A percentile compares a stretch with the other conserved stretches of the same genome.
phyloP scores from a whole-genome alignment of 192 early-diverging fungal genomes.

The Linnemannia zychae region DNA sequence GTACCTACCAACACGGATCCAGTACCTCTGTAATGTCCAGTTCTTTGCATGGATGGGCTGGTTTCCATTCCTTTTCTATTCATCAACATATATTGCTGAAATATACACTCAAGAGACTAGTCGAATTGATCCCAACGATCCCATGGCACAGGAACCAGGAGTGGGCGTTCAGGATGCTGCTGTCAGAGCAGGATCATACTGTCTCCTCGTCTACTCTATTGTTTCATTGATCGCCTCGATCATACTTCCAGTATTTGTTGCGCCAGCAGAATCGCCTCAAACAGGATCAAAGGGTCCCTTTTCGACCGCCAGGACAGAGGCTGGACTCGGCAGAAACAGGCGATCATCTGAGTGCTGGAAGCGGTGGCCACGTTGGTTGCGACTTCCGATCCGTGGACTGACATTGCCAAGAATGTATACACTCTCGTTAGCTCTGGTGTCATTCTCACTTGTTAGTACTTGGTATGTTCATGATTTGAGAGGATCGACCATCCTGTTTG shows the following conservation, averaged over 20 bases:
- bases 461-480: conserved; percentile 63
- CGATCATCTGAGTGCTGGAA: conserved; percentile 1
- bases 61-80: conserved; percentile 95
- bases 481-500: conserved; percentile 78
- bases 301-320: conserved; percentile 1
- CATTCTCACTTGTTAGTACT: conserved; percentile 78
- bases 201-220: conserved; percentile 87
- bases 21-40: conserved; percentile 89
- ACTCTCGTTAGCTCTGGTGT: conserved; percentile 76
- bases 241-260: conserved; percentile 59
- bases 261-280: conserved; percentile 11
- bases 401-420: conserved; percentile 77
- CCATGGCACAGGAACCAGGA: conserved; percentile 10
- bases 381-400: conserved; percentile 46
- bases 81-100: conserved; percentile 70
- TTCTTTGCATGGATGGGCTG: conserved; percentile 97
- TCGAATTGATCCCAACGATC: conserved; percentile 27
- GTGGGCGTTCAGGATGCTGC: conserved; percentile 63
- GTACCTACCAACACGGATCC: conserved; percentile 78
- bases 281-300: conserved; percentile 26
- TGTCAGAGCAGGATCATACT: conserved; percentile 88
- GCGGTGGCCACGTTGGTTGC: conserved; percentile 15
- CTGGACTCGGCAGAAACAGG: neutral
- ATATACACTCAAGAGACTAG: conserved; percentile 54
- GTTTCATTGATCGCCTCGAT: conserved; percentile 74